Percentiles rank a stretch among this genome's conserved stretches.
These are phyloP conservation scores for Pichia nakasei DNA, from an alignment of 805 yeast species.

Conservation along the genomic window DNA sequence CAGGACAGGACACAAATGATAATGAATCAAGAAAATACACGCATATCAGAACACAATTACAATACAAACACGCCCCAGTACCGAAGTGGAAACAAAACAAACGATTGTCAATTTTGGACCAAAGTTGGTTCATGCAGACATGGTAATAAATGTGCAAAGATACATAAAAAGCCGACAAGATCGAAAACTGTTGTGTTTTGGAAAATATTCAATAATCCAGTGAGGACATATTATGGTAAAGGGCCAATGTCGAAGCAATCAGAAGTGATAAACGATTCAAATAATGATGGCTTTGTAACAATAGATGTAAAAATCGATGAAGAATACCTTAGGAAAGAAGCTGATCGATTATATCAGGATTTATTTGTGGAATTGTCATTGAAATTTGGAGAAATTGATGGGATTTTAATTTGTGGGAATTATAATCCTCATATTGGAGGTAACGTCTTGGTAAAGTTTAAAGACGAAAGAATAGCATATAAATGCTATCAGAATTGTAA, in stretches of 20 bases:
- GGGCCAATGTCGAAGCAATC: not conserved
- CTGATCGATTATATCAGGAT: slow-evolving; percentile 63
- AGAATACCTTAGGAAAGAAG: slow-evolving; percentile 34
- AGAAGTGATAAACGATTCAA: not conserved
- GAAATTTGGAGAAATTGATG: slow-evolving; percentile 42
- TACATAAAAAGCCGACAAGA: slow-evolving; percentile 55
- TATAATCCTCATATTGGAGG: slow-evolving; percentile 77
- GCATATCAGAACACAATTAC: too few relatives aligned
- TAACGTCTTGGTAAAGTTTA: slow-evolving; percentile 67
- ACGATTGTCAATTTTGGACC: slow-evolving; percentile 12
- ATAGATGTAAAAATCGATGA: slow-evolving; percentile 10
- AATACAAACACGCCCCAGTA: too few relatives aligned
- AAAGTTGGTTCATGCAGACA: slow-evolving; percentile 92
- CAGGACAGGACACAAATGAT: too few relatives aligned
- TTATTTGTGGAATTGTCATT: slow-evolving; percentile 52
- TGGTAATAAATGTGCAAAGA: slow-evolving; percentile 77
- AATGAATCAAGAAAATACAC: too few relatives aligned
- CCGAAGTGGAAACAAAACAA: not conserved
- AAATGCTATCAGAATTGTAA: slow-evolving; percentile 55
- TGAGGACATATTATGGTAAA: slow-evolving; percentile 26
- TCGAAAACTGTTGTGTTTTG: slow-evolving; percentile 60
- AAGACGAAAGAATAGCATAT: slow-evolving; percentile 46
- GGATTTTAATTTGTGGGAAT: slow-evolving; percentile 73
- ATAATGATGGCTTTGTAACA: slow-evolving; percentile 3
- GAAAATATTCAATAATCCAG: slow-evolving; percentile 56